A percentile compares a stretch with the other conserved stretches of the same genome.
phyloP scores from a whole-genome alignment of 2,329 filamentous ascomycete species.

The Diplodia corticola region DNA sequence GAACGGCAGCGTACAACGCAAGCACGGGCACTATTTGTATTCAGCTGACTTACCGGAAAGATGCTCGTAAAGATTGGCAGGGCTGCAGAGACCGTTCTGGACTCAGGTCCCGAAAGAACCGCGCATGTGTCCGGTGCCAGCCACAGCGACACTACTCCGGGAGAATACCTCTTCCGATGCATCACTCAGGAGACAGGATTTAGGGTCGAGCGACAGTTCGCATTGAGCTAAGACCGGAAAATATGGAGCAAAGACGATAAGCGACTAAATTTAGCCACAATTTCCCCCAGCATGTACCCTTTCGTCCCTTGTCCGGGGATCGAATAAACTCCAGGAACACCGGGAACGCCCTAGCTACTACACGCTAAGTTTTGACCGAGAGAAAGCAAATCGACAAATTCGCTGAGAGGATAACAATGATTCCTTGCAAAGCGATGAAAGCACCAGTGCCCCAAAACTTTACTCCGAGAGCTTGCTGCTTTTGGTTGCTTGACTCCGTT shows the following conservation, averaged over 20 bases:
- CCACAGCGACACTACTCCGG: background rate
- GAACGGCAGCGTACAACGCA: background rate
- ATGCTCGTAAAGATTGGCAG: background rate
- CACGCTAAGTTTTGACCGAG: background rate
- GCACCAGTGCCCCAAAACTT: conserved; percentile 1
- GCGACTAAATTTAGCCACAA: background rate
- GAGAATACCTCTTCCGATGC: background rate
- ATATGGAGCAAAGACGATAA: background rate
- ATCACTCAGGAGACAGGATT: background rate
- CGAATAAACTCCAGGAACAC: conserved; percentile 3
- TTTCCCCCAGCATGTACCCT: background rate
- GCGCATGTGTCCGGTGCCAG: background rate
- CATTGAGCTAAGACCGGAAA: background rate
- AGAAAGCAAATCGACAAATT: background rate
- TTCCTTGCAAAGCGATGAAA: background rate
- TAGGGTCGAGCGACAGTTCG: background rate
- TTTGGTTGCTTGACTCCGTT: conserved; percentile 7
- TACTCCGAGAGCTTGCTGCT: conserved; percentile 4
- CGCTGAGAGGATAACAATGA: background rate
- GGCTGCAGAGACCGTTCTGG: background rate
- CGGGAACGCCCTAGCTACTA: background rate
- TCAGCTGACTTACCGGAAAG: background rate
- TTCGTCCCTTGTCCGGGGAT: background rate
- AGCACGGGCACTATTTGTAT: background rate
- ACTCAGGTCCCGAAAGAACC: background rate